These are phyloP conservation scores for Phytophthora constricta DNA, from an alignment of 352 stramenopile genomes.

Conservation along the genomic window DNA sequence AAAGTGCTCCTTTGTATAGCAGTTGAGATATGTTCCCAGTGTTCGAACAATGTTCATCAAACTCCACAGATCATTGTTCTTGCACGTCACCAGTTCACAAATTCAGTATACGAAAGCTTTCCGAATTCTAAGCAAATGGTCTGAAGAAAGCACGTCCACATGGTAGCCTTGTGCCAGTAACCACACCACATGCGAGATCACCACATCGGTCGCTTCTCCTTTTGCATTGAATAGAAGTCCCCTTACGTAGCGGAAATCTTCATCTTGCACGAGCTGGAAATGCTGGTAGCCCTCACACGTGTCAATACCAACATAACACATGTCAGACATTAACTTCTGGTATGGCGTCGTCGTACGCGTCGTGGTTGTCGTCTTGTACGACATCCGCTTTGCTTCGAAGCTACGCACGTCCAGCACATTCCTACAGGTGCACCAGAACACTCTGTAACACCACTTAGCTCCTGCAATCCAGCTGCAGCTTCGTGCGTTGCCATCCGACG, in stretches of 20 bases:
- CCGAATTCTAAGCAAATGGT: slow-evolving; percentile 15
- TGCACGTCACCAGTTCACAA: slow-evolving; percentile 2
- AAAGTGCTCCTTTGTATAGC: too few relatives aligned
- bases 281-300: slow-evolving; percentile 17
- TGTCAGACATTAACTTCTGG: slow-evolving; percentile 25
- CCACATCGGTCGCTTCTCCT: slow-evolving; percentile 5
- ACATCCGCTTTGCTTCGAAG: slow-evolving; percentile 14
- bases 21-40: too few relatives aligned
- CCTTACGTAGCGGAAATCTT: slow-evolving; percentile 8
- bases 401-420: neutral
- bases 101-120: slow-evolving; percentile 3
- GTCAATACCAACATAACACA: slow-evolving; percentile 10
- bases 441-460: neutral
- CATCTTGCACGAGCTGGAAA: slow-evolving; percentile 20
- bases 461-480: neutral
- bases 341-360: slow-evolving; percentile 3
- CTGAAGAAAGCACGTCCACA: slow-evolving; percentile 9
- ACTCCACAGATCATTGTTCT: slow-evolving; percentile 5
- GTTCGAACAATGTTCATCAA: too few relatives aligned
- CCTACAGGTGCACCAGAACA: too few relatives aligned
- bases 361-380: slow-evolving; percentile 10
- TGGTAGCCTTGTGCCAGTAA: slow-evolving; percentile 7
- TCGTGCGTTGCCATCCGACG: too few relatives aligned
- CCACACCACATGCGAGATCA: slow-evolving; percentile 11
- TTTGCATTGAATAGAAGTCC: slow-evolving; percentile 15